Conservation (phyloP, 1,284 basidiomycete genomes). For the Volvariella volvacea region DNA sequence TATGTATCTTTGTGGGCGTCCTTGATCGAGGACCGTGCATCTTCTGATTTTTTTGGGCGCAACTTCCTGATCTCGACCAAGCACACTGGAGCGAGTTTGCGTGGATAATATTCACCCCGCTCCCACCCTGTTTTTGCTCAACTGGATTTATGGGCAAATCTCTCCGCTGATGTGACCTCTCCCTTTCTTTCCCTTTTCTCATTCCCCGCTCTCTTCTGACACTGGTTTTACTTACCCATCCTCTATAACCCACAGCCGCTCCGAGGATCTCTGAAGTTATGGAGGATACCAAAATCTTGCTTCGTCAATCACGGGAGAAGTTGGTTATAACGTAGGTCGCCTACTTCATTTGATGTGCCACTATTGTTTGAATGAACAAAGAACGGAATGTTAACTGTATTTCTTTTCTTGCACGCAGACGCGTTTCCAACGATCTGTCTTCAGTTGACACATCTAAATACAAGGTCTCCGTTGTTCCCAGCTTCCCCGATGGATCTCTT, state of each 20-base stretch:
- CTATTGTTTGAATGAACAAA: not conserved
- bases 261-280: constrained; percentile 74
- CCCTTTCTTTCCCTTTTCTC: too few species aligned
- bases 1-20: constrained; percentile 2
- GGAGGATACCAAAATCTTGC: constrained; percentile 85
- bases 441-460: constrained; percentile 79
- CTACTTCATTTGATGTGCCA: constrained; percentile 2
- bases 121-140: too few species aligned
- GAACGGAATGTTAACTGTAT: constrained; percentile 5
- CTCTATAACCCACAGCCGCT: constrained; percentile 27
- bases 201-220: too few species aligned
- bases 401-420: constrained; percentile 36
- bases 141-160: too few species aligned
- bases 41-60: constrained; percentile 2
- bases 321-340: constrained; percentile 80
- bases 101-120: too few species aligned
- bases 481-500: constrained; percentile 36
- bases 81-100: too few species aligned
- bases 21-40: not conserved
- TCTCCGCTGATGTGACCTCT: too few species aligned
- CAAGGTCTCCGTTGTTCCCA: constrained; percentile 56
- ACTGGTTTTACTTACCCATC: too few species aligned
- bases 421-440: constrained; percentile 76
- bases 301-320: constrained; percentile 87
- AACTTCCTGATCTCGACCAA: too few species aligned